These are phyloP conservation scores for Cladochytrium replicatum DNA, from an alignment of 192 early-diverging fungal species.

Conservation along the genomic window DNA sequence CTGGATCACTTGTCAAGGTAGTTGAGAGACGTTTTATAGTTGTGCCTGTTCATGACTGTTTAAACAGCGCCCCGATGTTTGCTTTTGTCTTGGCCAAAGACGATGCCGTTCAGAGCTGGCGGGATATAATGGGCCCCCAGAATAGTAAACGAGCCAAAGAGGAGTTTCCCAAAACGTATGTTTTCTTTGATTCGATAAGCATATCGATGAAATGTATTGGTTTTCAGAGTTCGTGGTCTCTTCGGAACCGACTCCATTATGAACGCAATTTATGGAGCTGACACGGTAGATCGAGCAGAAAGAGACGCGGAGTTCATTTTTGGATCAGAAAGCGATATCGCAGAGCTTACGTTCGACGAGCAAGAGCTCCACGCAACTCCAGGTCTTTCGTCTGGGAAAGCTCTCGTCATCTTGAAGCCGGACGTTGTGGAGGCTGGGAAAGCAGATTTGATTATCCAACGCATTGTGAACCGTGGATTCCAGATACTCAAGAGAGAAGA, in stretches of 20 bases:
- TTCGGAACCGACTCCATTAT: constrained; percentile 42
- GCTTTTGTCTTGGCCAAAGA: constrained; percentile 36
- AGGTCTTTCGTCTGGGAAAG: constrained; percentile 15
- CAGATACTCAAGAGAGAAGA: constrained; percentile 39
- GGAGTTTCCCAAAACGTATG: constrained; percentile 36
- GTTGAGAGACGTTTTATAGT: constrained; percentile 4
- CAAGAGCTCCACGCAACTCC: constrained; percentile 6
- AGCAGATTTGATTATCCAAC: constrained; percentile 35
- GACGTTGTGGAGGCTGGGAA: constrained; percentile 24
- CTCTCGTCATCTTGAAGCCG: constrained; percentile 45
- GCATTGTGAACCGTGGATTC: constrained; percentile 37
- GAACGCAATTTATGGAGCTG: constrained; percentile 49
- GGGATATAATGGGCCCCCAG: constrained; percentile 44
- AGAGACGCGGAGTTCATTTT: constrained; percentile 37
- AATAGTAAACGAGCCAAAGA: constrained; percentile 34
- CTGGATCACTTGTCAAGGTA: constrained; percentile 37
- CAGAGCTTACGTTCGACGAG: constrained; percentile 22
- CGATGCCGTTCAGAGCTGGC: constrained; percentile 37
- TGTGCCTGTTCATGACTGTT: neutral
- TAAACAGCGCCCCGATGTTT: constrained; percentile 34
- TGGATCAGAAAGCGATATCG: constrained; percentile 9
- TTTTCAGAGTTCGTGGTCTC: constrained; percentile 34
- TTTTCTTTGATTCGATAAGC: constrained; percentile 2
- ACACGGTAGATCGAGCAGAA: constrained; percentile 24
- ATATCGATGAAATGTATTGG: constrained; percentile 4